Evolutionary conservation across 805 yeast genomes (phyloP).

Genomic region (Middelhovenomyces tepae): DNA sequence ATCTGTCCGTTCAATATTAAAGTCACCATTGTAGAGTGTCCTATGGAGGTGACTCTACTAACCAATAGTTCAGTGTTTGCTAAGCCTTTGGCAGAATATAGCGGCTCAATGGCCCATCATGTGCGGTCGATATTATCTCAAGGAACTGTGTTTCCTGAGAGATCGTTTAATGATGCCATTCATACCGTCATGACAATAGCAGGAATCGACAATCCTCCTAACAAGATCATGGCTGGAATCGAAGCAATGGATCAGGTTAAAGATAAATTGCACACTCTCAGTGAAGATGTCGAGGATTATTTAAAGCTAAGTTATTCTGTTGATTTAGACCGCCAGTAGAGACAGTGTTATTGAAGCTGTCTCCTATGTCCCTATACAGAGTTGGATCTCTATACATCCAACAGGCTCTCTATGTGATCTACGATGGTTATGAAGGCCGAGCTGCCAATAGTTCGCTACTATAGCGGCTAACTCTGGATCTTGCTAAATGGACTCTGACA

Average conservation of each 20-base stretch:
- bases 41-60: conserved; percentile 20
- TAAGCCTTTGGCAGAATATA: conserved; percentile 9
- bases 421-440: too few species aligned
- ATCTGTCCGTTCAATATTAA: conserved; percentile 22
- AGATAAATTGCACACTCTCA: conserved; percentile 21
- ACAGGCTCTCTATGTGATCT: too few species aligned
- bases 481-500: too few species aligned
- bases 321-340: too few species aligned
- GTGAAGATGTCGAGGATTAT: conserved; percentile 26
- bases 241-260: conserved; percentile 24
- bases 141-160: conserved; percentile 16
- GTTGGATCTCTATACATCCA: too few species aligned
- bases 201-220: conserved; percentile 27
- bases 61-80: conserved; percentile 14
- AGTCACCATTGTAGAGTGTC: conserved; percentile 23
- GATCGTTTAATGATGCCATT: conserved; percentile 17
- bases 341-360: too few species aligned
- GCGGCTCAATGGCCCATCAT: conserved; percentile 12
- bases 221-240: conserved; percentile 22
- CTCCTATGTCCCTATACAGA: too few species aligned
- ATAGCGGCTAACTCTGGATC: too few species aligned
- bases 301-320: conserved; percentile 1
- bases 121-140: conserved; percentile 13
- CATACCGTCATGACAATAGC: conserved; percentile 21
- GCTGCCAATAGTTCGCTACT: too few species aligned